These are phyloP conservation scores for Exophiala spinifera DNA, from an alignment of 2,329 filamentous ascomycete genomes.

Conservation along the genomic window DNA sequence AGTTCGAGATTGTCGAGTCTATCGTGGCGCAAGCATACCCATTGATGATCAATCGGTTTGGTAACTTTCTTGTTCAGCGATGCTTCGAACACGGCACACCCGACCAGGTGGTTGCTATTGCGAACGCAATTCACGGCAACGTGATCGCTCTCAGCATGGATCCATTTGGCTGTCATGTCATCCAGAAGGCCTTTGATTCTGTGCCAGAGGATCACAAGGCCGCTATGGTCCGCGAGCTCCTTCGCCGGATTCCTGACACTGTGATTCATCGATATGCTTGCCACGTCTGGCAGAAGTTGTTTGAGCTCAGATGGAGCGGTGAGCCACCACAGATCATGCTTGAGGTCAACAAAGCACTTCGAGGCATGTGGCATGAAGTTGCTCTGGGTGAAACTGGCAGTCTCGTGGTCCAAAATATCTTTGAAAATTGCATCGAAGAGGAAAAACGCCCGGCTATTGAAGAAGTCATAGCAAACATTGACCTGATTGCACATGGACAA, in stretches of 20 bases:
- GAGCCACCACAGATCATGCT: conserved; percentile 97
- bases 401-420: conserved; percentile 98
- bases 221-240: conserved; percentile 96
- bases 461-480: conserved; percentile 90
- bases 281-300: conserved; percentile 99
- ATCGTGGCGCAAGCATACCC: conserved; percentile 94
- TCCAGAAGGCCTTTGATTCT: conserved; percentile 97
- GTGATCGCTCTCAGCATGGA: conserved; percentile 96
- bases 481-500: conserved; percentile 93
- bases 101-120: conserved; percentile 92
- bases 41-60: conserved; percentile 97
- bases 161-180: conserved; percentile 94
- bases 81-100: conserved; percentile 98
- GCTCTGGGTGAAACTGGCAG: conserved; percentile 96
- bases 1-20: conserved; percentile 93
- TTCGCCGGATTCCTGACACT: conserved; percentile 92
- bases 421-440: conserved; percentile 97
- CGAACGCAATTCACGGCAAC: conserved; percentile 88
- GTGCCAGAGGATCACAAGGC: conserved; percentile 97
- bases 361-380: conserved; percentile 98
- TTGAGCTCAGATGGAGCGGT: conserved; percentile 93
- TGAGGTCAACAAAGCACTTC: conserved; percentile 88
- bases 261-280: conserved; percentile 98
- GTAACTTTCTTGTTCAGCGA: conserved; percentile 96
- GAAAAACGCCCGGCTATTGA: conserved; percentile 98